Conservation (phyloP, 176 grass and related monocot genomes). For the Bolboschoenus planiculmis region DNA sequence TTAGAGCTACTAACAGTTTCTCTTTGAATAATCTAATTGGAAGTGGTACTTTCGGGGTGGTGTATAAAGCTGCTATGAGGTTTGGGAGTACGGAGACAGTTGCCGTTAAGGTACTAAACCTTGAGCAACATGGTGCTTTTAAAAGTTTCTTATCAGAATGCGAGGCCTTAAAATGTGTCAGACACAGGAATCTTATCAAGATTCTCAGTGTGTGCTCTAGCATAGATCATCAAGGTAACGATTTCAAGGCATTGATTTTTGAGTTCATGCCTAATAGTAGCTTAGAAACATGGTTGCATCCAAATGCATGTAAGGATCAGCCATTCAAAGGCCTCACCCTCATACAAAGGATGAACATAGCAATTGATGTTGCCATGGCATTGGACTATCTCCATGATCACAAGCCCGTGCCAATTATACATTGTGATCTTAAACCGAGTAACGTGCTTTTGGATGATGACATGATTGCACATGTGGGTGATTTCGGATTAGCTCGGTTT, state of each 20-base stretch:
- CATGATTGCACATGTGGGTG: slow-evolving; percentile 31
- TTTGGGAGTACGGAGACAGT: slow-evolving; percentile 19
- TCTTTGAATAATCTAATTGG: slow-evolving; percentile 36
- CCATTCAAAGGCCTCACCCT: slow-evolving; percentile 5
- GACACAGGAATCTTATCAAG: slow-evolving; percentile 50
- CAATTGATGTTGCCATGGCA: slow-evolving; percentile 33
- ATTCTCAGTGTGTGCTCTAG: slow-evolving; percentile 42
- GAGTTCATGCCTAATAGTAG: slow-evolving; percentile 37
- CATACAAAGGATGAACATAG: slow-evolving; percentile 32
- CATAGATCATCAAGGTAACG: slow-evolving; percentile 34
- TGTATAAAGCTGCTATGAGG: slow-evolving; percentile 36
- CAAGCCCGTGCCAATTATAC: slow-evolving; percentile 26
- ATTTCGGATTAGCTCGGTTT: slow-evolving; percentile 49
- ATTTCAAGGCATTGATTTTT: slow-evolving; percentile 50
- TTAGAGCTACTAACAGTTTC: slow-evolving; percentile 44
- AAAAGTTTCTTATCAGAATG: slow-evolving; percentile 62
- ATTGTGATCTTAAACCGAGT: slow-evolving; percentile 46
- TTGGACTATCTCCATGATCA: slow-evolving; percentile 47
- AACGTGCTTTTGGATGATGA: slow-evolving; percentile 40
- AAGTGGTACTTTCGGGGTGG: slow-evolving; percentile 30
- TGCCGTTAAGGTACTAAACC: slow-evolving; percentile 49
- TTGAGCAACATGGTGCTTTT: slow-evolving; percentile 32
- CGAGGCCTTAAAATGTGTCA: slow-evolving; percentile 32
- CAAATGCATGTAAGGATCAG: background rate
- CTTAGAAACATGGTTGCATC: slow-evolving; percentile 36